Base-by-base conservation (phyloP, 805 yeast genomes). In the Sporopachydermia lactativora region DNA sequence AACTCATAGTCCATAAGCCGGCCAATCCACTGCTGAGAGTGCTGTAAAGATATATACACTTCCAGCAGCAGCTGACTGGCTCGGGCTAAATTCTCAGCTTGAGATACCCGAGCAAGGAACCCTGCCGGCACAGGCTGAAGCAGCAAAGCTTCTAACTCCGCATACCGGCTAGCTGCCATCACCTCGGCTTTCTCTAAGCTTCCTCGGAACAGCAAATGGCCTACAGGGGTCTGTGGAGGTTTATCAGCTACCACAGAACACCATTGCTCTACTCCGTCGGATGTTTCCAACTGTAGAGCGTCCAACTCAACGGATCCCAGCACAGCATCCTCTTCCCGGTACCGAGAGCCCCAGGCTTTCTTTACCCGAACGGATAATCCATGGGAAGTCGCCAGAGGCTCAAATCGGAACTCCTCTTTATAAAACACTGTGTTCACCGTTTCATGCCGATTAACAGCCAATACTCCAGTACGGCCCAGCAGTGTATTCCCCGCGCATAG, bases 131-230 rank as follows among this genome's bases (percentile, higher is more conserved):
- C n/a, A 8, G 8, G 31, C n/a, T 24, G 8, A n/a, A 8, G 8
- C n/a, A 24, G 31, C n/a, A 24, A n/a, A 8, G 13, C 31, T 24
- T 24, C 13, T n/a, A 24, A n/a, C 13, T 24, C 8, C 8, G 31
- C 8, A 24, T 24, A 24, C 13, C n/a, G 31, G n/a, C 13, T n/a
- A 8, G 31, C 13, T 24, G 31, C 31, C n/a, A 24, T 8, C 8
- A 24, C 31, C 13, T 24, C n/a, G 31, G n/a, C n/a, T 8, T 8
- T 24, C 13, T 8, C 8, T 24, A 24, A 24, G n/a, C n/a, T n/a
- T 24, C 31, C 31, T 24, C 31, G 31, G 13, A 24, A n/a, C n/a
- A 24, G n/a, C n/a, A 24, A n/a, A 24, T 24, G 31, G 31, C 31
- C 31, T 8, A 24, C n/a, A 8, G n/a, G n/a, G n/a, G 13, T n/a